Percentiles rank a stretch among this genome's conserved stretches.
These are phyloP conservation scores for Syzygium syzygioides DNA, from an alignment of 441 rosid species.

Conservation along the genomic window DNA sequence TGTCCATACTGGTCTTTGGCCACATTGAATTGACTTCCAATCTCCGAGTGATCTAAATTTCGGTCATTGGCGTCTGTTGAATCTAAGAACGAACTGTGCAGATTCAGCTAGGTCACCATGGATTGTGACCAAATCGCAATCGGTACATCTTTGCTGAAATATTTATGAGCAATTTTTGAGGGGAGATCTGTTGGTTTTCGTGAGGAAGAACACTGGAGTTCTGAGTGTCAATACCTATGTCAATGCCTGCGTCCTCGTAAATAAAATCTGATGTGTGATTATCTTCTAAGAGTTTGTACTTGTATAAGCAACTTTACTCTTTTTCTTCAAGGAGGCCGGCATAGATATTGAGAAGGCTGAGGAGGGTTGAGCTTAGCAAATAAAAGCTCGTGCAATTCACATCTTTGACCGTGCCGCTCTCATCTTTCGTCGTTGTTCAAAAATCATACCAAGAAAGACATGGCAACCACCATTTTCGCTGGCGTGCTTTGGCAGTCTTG, in stretches of 20 bases:
- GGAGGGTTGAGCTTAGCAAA: not conserved
- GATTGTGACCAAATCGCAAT: not conserved
- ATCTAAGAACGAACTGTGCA: not conserved
- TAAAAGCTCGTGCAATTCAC: not conserved
- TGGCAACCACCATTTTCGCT: no score
- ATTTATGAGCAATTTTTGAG: not conserved
- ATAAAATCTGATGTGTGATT: not conserved
- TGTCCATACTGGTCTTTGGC: not conserved
- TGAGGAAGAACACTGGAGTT: not conserved
- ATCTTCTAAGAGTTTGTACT: not conserved
- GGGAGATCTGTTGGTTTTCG: not conserved
- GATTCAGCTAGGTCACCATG: not conserved
- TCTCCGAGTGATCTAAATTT: not conserved
- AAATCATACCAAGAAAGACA: not conserved
- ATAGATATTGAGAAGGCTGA: not conserved
- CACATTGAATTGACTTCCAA: not conserved
- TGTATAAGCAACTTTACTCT: not conserved
- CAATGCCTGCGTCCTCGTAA: not conserved
- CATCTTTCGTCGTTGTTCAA: not conserved
- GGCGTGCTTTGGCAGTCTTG: no score
- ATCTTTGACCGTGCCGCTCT: not conserved
- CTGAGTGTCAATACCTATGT: not conserved
- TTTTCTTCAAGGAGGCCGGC: not conserved
- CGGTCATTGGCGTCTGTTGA: not conserved
- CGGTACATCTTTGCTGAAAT: not conserved